These are phyloP conservation scores for Microdochium paspali DNA, from an alignment of 2,329 filamentous ascomycete species.

Conservation along the genomic window DNA sequence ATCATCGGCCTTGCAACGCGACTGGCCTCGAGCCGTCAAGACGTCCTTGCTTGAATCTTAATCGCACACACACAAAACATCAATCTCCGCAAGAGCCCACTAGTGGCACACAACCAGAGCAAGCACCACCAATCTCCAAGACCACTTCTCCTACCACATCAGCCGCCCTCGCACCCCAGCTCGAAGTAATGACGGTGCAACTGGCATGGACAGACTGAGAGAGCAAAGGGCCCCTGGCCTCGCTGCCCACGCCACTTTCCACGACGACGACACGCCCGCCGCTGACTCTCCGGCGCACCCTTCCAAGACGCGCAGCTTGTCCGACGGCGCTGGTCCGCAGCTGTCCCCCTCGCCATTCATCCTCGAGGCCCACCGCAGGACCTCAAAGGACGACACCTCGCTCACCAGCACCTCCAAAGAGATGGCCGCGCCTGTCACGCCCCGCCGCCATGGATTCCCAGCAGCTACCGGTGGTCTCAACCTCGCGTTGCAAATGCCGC, in stretches of 20 bases:
- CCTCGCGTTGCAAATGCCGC: conserved; percentile 62
- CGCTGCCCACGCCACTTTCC: background rate
- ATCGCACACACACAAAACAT: too few species aligned
- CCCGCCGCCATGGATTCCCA: conserved; percentile 57
- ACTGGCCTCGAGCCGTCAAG: too few species aligned
- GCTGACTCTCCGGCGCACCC: background rate
- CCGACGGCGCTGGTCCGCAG: conserved; percentile 51
- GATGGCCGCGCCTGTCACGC: conserved; percentile 50
- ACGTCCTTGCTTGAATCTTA: too few species aligned
- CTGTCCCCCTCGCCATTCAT: conserved; percentile 50
- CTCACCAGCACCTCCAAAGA: conserved; percentile 18
- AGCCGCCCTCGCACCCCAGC: too few species aligned
- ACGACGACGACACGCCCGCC: background rate
- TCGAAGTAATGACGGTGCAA: background rate
- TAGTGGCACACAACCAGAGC: too few species aligned
- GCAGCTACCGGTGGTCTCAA: conserved; percentile 36
- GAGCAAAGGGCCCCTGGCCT: background rate
- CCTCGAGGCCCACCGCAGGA: conserved; percentile 40
- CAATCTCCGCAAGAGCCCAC: too few species aligned
- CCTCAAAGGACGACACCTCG: conserved; percentile 59
- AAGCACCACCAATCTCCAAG: too few species aligned
- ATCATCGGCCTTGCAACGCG: too few species aligned
- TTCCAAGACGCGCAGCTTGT: conserved; percentile 52
- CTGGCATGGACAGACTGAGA: background rate
- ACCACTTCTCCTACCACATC: too few species aligned